These are phyloP conservation scores for Neotropicomus parvogracilis DNA, from an alignment of 1,284 basidiomycete species.

Conservation along the genomic window DNA sequence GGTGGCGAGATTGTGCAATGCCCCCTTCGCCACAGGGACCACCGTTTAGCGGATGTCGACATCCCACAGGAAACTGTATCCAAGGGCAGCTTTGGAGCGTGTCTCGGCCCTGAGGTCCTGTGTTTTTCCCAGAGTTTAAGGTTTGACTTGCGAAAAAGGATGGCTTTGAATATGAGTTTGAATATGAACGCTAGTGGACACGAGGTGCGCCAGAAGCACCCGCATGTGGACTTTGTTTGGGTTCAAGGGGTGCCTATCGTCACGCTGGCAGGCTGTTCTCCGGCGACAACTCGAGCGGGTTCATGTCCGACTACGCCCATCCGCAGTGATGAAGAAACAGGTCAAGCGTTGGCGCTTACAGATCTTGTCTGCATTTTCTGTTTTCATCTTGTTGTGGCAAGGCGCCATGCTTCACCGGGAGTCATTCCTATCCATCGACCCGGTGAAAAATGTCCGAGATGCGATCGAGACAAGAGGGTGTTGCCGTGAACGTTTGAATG, in stretches of 20 bases:
- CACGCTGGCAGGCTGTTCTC: constrained; percentile 5
- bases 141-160: constrained; percentile 16
- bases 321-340: background rate
- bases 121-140: constrained; percentile 20
- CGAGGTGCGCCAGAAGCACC: constrained; percentile 32
- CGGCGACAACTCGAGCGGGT: background rate
- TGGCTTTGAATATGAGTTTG: constrained; percentile 7
- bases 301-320: constrained; percentile 8
- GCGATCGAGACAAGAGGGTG: background rate
- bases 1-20: constrained; percentile 19
- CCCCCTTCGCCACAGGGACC: constrained; percentile 27
- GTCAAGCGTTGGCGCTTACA: constrained; percentile 1
- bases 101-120: constrained; percentile 19
- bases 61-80: constrained; percentile 12
- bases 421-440: background rate
- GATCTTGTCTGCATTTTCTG: background rate
- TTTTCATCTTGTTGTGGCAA: background rate
- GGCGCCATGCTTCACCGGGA: background rate
- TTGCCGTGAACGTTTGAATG: background rate
- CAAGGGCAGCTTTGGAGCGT: constrained; percentile 16
- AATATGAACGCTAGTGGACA: constrained; percentile 15
- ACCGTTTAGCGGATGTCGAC: constrained; percentile 20
- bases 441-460: constrained; percentile 11
- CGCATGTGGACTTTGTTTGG: constrained; percentile 22
- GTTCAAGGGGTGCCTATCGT: constrained; percentile 17